A percentile compares a stretch with the other conserved stretches of the same genome.
These are phyloP conservation scores for Cocos nucifera DNA, from an alignment of 176 grass and related monocot species.

Conservation along the genomic window DNA sequence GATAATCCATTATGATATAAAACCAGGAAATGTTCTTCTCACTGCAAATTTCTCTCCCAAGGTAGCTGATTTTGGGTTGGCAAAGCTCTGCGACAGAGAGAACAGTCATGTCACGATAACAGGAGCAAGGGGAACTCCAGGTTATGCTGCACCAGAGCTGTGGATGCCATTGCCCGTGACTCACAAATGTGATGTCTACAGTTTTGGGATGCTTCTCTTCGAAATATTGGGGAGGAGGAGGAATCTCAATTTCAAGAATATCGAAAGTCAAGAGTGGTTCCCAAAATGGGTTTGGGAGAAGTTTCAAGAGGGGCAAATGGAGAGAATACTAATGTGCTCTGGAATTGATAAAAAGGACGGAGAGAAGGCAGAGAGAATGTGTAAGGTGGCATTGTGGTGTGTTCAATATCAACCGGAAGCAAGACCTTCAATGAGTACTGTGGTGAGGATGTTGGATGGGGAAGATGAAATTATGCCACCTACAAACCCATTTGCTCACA, in stretches of 20 bases:
- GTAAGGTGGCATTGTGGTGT: slow-evolving; percentile 65
- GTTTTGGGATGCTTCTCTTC: slow-evolving; percentile 43
- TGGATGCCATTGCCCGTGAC: slow-evolving; percentile 26
- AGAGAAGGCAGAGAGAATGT: slow-evolving; percentile 35
- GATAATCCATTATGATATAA: neutral
- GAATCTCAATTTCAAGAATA: slow-evolving; percentile 22
- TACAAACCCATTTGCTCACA: slow-evolving; percentile 34
- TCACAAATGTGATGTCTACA: slow-evolving; percentile 50
- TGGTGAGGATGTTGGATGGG: slow-evolving; percentile 61
- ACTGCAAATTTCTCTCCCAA: no score
- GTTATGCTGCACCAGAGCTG: slow-evolving; percentile 28
- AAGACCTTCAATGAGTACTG: slow-evolving; percentile 39
- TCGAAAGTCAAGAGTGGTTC: slow-evolving; percentile 44
- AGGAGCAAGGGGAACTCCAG: neutral
- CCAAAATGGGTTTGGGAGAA: slow-evolving; percentile 49
- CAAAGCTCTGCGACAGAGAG: no score
- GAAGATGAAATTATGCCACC: slow-evolving; percentile 45
- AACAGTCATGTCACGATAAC: no score
- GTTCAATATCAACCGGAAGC: slow-evolving; percentile 37
- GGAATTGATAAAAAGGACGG: slow-evolving; percentile 17
- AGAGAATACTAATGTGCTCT: slow-evolving; percentile 14
- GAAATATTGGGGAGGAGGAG: slow-evolving; percentile 55
- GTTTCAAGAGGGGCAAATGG: slow-evolving; percentile 29
- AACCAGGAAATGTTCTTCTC: no score
- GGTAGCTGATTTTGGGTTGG: no score